Evolutionary conservation across 352 stramenopile species (phyloP).

Genomic region (Phytophthora niederhauseri): DNA sequence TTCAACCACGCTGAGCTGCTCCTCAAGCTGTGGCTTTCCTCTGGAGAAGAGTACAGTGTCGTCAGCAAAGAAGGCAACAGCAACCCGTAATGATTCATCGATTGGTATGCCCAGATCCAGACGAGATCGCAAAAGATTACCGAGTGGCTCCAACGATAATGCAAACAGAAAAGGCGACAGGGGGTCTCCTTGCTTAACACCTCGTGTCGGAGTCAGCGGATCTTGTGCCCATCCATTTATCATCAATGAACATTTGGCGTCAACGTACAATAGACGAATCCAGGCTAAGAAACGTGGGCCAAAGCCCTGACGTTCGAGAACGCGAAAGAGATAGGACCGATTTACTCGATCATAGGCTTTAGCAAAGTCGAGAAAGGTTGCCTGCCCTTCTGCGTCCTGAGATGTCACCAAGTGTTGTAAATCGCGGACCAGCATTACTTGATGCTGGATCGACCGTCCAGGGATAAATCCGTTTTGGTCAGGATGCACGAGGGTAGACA

Average conservation of each 20-base stretch:
- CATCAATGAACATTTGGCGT: no score
- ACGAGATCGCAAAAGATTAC: background rate
- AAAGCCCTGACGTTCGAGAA: background rate
- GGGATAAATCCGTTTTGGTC: constrained; percentile 9
- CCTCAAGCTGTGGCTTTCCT: no score
- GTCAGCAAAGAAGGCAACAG: constrained; percentile 2
- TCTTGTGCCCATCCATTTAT: background rate
- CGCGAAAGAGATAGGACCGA: background rate
- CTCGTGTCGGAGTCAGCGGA: background rate
- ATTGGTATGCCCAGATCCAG: no score
- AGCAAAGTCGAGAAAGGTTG: constrained; percentile 1
- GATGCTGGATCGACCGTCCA: background rate
- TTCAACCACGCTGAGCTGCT: background rate
- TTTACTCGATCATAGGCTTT: constrained; percentile 3
- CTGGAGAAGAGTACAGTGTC: background rate
- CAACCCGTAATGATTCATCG: background rate
- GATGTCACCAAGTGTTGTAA: background rate
- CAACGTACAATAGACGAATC: no score
- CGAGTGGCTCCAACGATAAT: background rate
- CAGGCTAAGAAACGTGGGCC: background rate
- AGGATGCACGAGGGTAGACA: background rate
- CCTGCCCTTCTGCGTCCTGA: background rate
- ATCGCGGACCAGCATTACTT: constrained; percentile 5
- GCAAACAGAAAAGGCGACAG: background rate
- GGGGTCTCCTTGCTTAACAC: background rate